Evolutionary conservation across 192 early-diverging fungal species (phyloP).

Genomic region (Entomortierella chlamydospora): DNA sequence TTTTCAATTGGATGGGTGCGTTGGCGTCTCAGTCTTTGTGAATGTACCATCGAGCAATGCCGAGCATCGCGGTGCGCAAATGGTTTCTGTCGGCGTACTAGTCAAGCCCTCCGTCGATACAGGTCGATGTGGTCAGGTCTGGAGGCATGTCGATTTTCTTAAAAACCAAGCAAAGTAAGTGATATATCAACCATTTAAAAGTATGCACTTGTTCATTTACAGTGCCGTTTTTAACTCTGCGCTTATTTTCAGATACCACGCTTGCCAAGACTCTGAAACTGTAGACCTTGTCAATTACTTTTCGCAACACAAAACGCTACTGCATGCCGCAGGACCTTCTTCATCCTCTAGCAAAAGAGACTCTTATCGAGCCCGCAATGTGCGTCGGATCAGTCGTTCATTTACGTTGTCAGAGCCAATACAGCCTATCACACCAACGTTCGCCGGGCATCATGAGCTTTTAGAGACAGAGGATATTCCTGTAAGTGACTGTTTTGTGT

Average conservation of each 20-base stretch:
- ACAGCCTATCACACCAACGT: not conserved
- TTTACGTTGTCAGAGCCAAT: conserved; percentile 45
- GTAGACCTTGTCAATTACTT: conserved; percentile 24
- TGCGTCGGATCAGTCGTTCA: conserved; percentile 40
- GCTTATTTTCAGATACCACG: conserved; percentile 3
- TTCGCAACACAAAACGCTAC: conserved; percentile 12
- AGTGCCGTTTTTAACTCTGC: not conserved
- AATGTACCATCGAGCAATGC: conserved; percentile 48
- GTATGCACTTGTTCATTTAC: no score
- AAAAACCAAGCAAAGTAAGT: conserved; percentile 53
- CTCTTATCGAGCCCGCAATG: conserved; percentile 19
- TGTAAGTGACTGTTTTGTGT: conserved; percentile 4
- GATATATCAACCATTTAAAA: not conserved
- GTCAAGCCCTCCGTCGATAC: conserved; percentile 56
- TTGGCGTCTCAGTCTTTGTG: conserved; percentile 61
- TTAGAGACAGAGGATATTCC: conserved; percentile 27
- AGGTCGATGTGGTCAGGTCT: conserved; percentile 60
- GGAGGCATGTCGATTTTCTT: conserved; percentile 61
- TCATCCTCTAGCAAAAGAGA: conserved; percentile 32
- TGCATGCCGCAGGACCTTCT: conserved; percentile 8
- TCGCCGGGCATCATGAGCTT: not conserved
- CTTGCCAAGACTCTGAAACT: conserved; percentile 13
- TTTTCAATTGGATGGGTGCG: conserved; percentile 53
- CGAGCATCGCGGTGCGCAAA: conserved; percentile 62
- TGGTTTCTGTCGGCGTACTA: conserved; percentile 63